Evolutionary conservation across 495 filamentous ascomycete genomes (phyloP).

Genomic region (Articulospora tetracladia): DNA sequence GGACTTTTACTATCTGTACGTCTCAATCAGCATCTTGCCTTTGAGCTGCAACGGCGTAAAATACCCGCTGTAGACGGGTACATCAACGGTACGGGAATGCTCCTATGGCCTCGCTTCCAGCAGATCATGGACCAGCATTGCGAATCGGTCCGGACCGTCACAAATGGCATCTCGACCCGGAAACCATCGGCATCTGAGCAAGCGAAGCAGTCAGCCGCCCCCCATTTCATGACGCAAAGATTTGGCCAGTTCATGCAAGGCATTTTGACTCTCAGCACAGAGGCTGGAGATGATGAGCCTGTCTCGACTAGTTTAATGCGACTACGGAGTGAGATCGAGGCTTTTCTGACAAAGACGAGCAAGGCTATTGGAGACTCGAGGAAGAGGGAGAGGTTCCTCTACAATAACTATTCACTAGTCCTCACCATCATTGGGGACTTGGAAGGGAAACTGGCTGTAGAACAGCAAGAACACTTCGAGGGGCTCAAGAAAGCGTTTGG

Average conservation of each 20-base stretch:
- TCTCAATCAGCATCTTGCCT: constrained; percentile 87
- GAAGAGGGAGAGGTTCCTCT: constrained; percentile 82
- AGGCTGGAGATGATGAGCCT: constrained; percentile 91
- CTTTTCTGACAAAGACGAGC: constrained; percentile 61
- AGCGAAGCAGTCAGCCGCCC: constrained; percentile 72
- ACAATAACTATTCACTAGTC: constrained; percentile 91
- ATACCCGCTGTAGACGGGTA: constrained; percentile 86
- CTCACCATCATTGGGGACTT: constrained; percentile 87
- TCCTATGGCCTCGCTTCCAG: constrained; percentile 94
- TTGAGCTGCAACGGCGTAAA: constrained; percentile 86
- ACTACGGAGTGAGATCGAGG: constrained; percentile 73
- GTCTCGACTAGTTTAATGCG: constrained; percentile 74
- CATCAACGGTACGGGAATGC: constrained; percentile 92
- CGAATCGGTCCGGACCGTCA: constrained; percentile 69
- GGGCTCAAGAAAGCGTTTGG: constrained; percentile 26
- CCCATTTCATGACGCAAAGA: constrained; percentile 85
- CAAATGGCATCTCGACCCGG: constrained; percentile 43
- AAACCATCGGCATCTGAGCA: constrained; percentile 47
- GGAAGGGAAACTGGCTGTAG: constrained; percentile 71
- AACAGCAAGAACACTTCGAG: constrained; percentile 69
- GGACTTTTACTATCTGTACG: constrained; percentile 89
- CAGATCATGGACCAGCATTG: constrained; percentile 89
- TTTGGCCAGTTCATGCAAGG: constrained; percentile 89
- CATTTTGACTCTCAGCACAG: constrained; percentile 73
- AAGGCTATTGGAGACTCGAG: constrained; percentile 67